Percentiles rank a stretch among this genome's conserved stretches.
Conservation (phyloP, 139 green algal genomes). For the Eudorina sp. region DNA sequence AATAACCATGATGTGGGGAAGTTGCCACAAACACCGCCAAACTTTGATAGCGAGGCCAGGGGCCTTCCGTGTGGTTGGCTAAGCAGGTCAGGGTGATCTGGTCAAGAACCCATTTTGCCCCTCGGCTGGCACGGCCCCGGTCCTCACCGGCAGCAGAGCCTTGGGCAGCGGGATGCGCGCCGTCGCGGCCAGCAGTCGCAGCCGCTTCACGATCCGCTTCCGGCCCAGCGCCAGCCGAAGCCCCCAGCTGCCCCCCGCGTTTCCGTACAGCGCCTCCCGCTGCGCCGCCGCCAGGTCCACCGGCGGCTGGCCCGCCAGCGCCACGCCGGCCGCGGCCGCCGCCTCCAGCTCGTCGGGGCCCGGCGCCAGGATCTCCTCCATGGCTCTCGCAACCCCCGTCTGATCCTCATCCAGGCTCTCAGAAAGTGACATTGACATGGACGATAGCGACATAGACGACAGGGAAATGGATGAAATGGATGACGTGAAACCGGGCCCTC, state of each 20-base stretch:
- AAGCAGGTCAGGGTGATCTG: no score
- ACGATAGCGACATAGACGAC: no score
- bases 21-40: no score
- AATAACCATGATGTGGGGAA: no score
- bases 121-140: no score
- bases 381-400: background rate
- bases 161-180: conserved; percentile 42
- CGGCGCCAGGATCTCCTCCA: conserved; percentile 28
- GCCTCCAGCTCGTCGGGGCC: background rate
- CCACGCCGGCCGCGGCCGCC: background rate
- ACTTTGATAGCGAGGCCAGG: no score
- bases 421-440: no score
- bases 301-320: background rate
- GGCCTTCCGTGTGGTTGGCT: no score
- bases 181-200: background rate
- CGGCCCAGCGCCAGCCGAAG: background rate
- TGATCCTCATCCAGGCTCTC: conserved; percentile 30
- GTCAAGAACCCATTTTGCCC: no score
- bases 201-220: background rate
- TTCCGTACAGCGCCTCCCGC: background rate
- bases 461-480: no score
- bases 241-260: background rate
- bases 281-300: background rate
- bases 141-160: conserved; percentile 28
- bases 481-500: no score